Base-by-base conservation (phyloP, 768 basidiomycete genomes). In the Amanita inopinata region DNA sequence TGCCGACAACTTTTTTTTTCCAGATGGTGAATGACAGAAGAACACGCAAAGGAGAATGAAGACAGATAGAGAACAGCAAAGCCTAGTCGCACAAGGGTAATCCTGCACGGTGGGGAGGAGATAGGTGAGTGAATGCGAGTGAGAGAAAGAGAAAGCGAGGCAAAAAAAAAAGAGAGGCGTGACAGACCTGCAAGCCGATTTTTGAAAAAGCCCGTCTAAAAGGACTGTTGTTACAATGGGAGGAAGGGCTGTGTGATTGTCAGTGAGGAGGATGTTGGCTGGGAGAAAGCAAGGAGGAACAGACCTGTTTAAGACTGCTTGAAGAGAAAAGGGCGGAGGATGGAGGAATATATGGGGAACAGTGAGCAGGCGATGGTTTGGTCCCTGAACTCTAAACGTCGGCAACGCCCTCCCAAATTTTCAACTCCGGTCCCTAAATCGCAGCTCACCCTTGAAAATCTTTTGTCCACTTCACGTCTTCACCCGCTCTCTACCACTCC, bases 141-240 rank as follows among this genome's bases (percentile, higher is more conserved):
- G n/a, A n/a, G n/a, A n/a, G n/a, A 57, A 48, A 53, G 48, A 23
- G 52, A 53, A 49, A 34, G 30, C 47, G 52, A 51, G 33, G 48
- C 37, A 51, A 49, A 53, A 50, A 53, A 53, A 42, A 48, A 51
- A 57, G 35, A 56, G 45, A n/a, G 9, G 15, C 3, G 33, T 14
- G 45, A 63, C 67, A 40, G 64, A 80, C 81, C 78, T 76, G 69
- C 68, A 63, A 79, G 74, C 73, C 71, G 73, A 74, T 71, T 79
- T 78, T n/a, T n/a, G n/a, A 75, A 69, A 49, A 51, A 72, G 77
- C 75, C 77, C 70, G 76, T 81, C 78, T 79, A 78, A 70, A 73
- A 70, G 74, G 72, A 76, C 66, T 85, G 83, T 70, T 86, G 79
- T 58, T 88, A 88, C 84, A 88, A 75, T 70, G 67, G 62, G 72